Conservation (phyloP, 2,329 filamentous ascomycete species). For the Fusarium hainanense region DNA sequence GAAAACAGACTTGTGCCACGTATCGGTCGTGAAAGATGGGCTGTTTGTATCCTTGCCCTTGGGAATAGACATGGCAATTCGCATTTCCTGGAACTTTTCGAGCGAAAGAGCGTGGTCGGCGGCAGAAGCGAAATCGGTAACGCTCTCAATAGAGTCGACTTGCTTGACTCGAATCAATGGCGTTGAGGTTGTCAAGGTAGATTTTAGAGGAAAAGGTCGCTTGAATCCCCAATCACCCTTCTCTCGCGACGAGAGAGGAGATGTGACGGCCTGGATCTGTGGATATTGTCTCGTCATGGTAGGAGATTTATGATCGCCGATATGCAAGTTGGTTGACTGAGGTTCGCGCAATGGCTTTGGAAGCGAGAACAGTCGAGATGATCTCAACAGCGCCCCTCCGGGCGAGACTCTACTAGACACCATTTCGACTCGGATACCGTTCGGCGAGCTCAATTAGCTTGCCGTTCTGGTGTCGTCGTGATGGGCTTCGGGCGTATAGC, state of each 20-base stretch:
- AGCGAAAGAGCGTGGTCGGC: slow-evolving; percentile 84
- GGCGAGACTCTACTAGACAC: slow-evolving; percentile 61
- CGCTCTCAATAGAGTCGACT: slow-evolving; percentile 85
- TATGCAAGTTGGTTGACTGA: slow-evolving; percentile 56
- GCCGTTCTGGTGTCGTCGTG: slow-evolving; percentile 37
- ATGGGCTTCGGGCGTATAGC: slow-evolving; percentile 31
- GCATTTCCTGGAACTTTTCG: slow-evolving; percentile 87
- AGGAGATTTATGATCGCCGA: slow-evolving; percentile 52
- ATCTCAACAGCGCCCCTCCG: slow-evolving; percentile 78
- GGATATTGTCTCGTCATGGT: slow-evolving; percentile 77
- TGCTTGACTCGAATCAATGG: slow-evolving; percentile 80
- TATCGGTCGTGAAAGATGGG: slow-evolving; percentile 25
- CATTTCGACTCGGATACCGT: slow-evolving; percentile 48
- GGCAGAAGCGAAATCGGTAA: slow-evolving; percentile 89
- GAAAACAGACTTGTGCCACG: slow-evolving; percentile 65
- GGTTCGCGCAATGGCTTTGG: slow-evolving; percentile 79
- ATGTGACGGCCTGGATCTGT: slow-evolving; percentile 84
- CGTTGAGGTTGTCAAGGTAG: slow-evolving; percentile 77
- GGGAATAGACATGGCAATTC: slow-evolving; percentile 74
- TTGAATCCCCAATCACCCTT: slow-evolving; percentile 95
- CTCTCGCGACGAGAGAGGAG: slow-evolving; percentile 75
- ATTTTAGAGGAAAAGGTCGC: slow-evolving; percentile 80
- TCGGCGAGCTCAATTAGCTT: slow-evolving; percentile 49
- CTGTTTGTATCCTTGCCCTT: slow-evolving; percentile 39
- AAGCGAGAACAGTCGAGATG: slow-evolving; percentile 90